Evolutionary conservation across 305 asterid species (phyloP).

Genomic region (Plantago coronopus): DNA sequence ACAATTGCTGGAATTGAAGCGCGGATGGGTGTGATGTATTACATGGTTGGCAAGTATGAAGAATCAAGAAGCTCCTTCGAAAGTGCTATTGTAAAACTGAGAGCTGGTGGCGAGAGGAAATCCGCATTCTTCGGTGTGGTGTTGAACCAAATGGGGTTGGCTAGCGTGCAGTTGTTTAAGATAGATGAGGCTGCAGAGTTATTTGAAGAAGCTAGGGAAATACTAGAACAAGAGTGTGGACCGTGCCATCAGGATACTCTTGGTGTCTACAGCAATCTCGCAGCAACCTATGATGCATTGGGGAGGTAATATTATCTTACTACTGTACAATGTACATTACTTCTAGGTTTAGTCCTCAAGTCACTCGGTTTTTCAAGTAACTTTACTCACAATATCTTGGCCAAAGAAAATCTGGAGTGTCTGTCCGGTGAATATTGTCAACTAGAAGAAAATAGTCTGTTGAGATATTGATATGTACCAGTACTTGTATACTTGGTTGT

Average conservation of each 20-base stretch:
- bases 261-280: slow-evolving; percentile 94
- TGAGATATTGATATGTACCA: too few relatives aligned
- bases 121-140: slow-evolving; percentile 94
- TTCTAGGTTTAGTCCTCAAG: slow-evolving; percentile 4
- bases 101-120: slow-evolving; percentile 90
- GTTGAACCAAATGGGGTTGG: slow-evolving; percentile 96
- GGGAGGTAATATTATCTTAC: slow-evolving; percentile 68
- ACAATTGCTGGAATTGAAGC: slow-evolving; percentile 97
- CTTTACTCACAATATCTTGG: neutral
- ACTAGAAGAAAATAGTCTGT: too few relatives aligned
- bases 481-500: too few relatives aligned
- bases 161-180: slow-evolving; percentile 87
- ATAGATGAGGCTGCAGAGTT: slow-evolving; percentile 95
- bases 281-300: slow-evolving; percentile 98
- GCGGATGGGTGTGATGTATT: slow-evolving; percentile 89
- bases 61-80: slow-evolving; percentile 77
- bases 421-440: too few relatives aligned
- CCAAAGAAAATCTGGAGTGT: too few relatives aligned
- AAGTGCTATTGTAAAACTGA: slow-evolving; percentile 71
- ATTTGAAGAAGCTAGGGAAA: slow-evolving; percentile 94
- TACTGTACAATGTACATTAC: neutral
- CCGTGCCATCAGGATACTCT: slow-evolving; percentile 96
- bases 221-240: slow-evolving; percentile 86
- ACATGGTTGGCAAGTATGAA: slow-evolving; percentile 78
- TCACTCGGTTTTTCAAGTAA: neutral